A percentile compares a stretch with the other conserved stretches of the same genome.
These are phyloP conservation scores for Termitomyces sp. DNA, from an alignment of 768 basidiomycete genomes.

Conservation along the genomic window DNA sequence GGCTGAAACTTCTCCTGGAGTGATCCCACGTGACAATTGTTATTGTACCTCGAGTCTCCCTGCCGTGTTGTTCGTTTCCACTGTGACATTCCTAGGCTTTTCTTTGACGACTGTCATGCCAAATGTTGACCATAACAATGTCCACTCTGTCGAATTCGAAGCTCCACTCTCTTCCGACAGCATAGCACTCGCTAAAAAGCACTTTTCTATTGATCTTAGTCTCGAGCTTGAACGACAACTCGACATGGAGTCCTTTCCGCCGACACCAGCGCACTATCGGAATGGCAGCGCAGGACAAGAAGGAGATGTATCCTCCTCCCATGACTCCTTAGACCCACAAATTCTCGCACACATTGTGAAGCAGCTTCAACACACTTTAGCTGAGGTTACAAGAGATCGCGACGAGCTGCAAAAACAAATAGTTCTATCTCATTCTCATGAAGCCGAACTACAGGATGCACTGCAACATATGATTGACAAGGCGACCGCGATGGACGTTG, in stretches of 20 bases:
- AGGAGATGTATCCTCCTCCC: conserved; percentile 14
- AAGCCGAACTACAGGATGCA: conserved; percentile 61
- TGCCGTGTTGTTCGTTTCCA: too few species aligned
- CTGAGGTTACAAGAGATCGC: conserved; percentile 65
- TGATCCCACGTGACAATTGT: not conserved
- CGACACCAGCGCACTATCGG: conserved; percentile 34
- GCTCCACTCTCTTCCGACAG: conserved; percentile 30
- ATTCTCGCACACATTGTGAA: conserved; percentile 76
- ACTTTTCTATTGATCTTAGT: conserved; percentile 72
- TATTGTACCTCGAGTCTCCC: not conserved
- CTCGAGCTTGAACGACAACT: conserved; percentile 80
- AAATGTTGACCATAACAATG: conserved; percentile 28
- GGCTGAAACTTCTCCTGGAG: too few species aligned
- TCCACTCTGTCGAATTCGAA: conserved; percentile 36
- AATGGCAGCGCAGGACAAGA: conserved; percentile 15
- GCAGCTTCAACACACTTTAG: conserved; percentile 64
- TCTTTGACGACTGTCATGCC: conserved; percentile 23
- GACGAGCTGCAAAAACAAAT: conserved; percentile 61
- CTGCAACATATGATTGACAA: conserved; percentile 65
- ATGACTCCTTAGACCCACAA: conserved; percentile 64
- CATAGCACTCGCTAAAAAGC: conserved; percentile 25
- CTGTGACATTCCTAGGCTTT: not conserved
- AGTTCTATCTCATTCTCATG: conserved; percentile 45
- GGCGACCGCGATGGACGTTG: conserved; percentile 54
- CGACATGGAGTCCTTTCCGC: conserved; percentile 56